Evolutionary conservation across 306 rosid species (phyloP).

Genomic region (Senna siamea): DNA sequence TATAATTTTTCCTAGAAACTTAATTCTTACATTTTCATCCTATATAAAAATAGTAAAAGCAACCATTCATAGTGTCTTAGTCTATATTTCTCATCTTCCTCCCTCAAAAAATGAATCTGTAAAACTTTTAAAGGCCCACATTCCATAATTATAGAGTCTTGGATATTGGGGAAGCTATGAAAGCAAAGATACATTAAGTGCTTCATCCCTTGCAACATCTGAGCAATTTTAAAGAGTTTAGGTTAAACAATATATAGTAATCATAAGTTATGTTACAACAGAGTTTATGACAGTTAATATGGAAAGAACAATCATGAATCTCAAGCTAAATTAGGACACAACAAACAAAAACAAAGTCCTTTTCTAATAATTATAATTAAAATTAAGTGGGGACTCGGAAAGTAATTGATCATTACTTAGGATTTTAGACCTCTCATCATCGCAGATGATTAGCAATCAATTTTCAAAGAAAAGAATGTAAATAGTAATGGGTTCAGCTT

Average conservation of each 20-base stretch:
- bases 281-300: neutral
- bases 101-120: conserved; percentile 22
- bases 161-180: neutral
- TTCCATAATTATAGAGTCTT: neutral
- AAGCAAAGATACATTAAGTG: neutral
- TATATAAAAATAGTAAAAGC: conserved; percentile 24
- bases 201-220: conserved; percentile 28
- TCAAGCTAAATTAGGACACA: neutral
- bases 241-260: neutral
- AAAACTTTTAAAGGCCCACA: neutral
- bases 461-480: conserved; percentile 2
- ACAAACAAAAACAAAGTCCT: neutral
- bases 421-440: conserved; percentile 11
- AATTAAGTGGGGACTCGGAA: neutral
- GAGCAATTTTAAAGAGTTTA: neutral
- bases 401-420: conserved; percentile 11
- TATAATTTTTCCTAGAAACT: conserved; percentile 1
- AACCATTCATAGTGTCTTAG: conserved; percentile 25
- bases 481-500: conserved; percentile 6
- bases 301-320: conserved; percentile 2
- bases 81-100: conserved; percentile 2
- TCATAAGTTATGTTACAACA: neutral
- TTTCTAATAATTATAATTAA: neutral
- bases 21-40: neutral
- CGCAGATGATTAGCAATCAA: neutral